These are phyloP conservation scores for Aquilaria sinensis DNA, from an alignment of 345 rosid species.

Conservation along the genomic window DNA sequence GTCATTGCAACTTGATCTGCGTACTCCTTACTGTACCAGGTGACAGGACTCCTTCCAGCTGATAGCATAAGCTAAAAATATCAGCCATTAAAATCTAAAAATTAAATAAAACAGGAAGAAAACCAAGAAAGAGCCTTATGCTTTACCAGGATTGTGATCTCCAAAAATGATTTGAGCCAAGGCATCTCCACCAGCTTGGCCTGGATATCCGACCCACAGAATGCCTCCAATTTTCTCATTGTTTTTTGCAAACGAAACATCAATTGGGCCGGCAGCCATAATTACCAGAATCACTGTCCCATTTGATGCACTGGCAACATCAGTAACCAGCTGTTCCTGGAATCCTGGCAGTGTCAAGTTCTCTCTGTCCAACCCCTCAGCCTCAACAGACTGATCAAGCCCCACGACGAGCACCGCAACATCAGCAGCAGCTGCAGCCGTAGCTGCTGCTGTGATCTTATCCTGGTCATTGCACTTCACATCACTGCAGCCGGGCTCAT, in stretches of 20 bases:
- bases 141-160: slow-evolving; percentile 28
- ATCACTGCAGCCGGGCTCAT: slow-evolving; percentile 18
- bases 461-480: slow-evolving; percentile 20
- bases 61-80: not conserved
- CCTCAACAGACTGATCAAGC: slow-evolving; percentile 30
- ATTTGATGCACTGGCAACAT: slow-evolving; percentile 21
- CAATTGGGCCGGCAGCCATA: slow-evolving; percentile 38
- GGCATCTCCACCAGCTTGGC: slow-evolving; percentile 44
- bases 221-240: slow-evolving; percentile 21
- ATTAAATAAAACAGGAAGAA: not conserved
- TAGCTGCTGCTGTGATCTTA: slow-evolving; percentile 9
- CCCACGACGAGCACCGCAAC: slow-evolving; percentile 28
- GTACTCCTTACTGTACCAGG: slow-evolving; percentile 36
- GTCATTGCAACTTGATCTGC: slow-evolving; percentile 32
- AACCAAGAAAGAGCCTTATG: not conserved
- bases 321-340: slow-evolving; percentile 24
- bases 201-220: slow-evolving; percentile 46
- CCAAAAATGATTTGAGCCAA: slow-evolving; percentile 35
- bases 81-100: not conserved
- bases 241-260: slow-evolving; percentile 27
- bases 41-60: slow-evolving; percentile 38
- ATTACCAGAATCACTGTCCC: slow-evolving; percentile 25
- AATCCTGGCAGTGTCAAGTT: slow-evolving; percentile 31
- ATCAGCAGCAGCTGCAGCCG: slow-evolving; percentile 20
- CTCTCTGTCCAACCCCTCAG: slow-evolving; percentile 29